Evolutionary conservation across 83 land plant genomes (phyloP).

Genomic region (Isoetes engelmannii): DNA sequence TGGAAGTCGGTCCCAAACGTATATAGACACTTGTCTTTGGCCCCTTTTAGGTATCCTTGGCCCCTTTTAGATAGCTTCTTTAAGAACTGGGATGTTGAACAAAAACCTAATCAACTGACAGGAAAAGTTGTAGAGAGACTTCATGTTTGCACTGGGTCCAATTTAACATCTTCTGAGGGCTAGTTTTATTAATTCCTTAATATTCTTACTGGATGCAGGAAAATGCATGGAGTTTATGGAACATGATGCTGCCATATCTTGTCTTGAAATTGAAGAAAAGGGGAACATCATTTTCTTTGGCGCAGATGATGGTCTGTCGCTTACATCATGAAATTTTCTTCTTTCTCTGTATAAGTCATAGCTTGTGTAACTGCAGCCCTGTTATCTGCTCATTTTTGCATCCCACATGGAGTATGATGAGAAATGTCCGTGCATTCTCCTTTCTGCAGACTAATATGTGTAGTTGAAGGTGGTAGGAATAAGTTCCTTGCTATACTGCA

Average conservation of each 20-base stretch:
- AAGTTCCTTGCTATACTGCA: not conserved
- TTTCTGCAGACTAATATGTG: conserved; percentile 3
- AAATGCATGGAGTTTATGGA: conserved; percentile 30
- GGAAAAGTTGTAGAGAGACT: conserved; percentile 16
- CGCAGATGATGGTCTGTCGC: conserved; percentile 38
- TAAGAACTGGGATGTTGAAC: not conserved
- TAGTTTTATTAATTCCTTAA: too few species aligned
- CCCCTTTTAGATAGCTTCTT: not conserved
- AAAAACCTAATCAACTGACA: not conserved
- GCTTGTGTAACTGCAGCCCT: not conserved
- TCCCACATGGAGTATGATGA: too few species aligned
- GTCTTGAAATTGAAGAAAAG: conserved; percentile 29
- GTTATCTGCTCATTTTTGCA: not conserved
- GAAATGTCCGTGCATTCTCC: not conserved
- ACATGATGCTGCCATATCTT: conserved; percentile 41
- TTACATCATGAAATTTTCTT: not conserved
- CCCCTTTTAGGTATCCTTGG: not conserved
- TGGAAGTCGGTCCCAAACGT: too few species aligned
- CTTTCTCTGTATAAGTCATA: not conserved
- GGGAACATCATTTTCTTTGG: conserved; percentile 38
- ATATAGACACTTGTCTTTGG: too few species aligned
- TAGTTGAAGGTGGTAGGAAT: not conserved
- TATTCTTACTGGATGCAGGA: too few species aligned
- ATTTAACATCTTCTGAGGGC: too few species aligned
- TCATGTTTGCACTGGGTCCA: too few species aligned